phyloP scores from a whole-genome alignment of 1,139 yeast genomes.

The Tardiomyces depauwii region DNA sequence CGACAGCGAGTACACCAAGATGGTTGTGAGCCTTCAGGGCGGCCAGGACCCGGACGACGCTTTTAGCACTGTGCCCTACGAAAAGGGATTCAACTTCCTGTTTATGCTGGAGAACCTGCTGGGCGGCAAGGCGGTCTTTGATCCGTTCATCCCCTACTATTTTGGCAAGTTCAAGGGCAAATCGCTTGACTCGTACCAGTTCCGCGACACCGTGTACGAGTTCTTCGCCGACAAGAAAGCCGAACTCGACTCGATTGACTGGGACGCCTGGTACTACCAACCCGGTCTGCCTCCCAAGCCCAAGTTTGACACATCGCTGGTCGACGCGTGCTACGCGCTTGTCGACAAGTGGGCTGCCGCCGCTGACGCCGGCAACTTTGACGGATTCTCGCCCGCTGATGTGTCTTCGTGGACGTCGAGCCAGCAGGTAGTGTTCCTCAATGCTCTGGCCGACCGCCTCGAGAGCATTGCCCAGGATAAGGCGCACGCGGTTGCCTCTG shows the following conservation, averaged over 20 bases:
- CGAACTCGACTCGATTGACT: constrained; percentile 56
- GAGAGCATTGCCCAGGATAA: constrained; percentile 21
- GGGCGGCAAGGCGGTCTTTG: constrained; percentile 55
- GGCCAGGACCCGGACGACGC: constrained; percentile 78
- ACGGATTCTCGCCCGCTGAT: constrained; percentile 32
- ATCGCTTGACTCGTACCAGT: constrained; percentile 74
- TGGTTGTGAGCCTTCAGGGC: constrained; percentile 58
- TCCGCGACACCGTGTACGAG: constrained; percentile 63
- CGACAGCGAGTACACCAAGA: constrained; percentile 41
- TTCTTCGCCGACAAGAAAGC: constrained; percentile 34
- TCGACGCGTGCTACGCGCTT: constrained; percentile 56
- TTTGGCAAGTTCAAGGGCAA: constrained; percentile 55
- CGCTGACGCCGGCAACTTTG: constrained; percentile 17
- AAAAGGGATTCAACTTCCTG: constrained; percentile 75
- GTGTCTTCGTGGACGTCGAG: constrained; percentile 51
- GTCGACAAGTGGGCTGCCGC: constrained; percentile 53
- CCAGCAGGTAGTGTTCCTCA: constrained; percentile 71
- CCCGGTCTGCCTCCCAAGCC: constrained; percentile 90
- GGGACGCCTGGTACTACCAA: constrained; percentile 71
- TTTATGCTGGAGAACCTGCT: constrained; percentile 57
- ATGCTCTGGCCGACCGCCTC: constrained; percentile 38
- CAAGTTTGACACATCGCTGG: constrained; percentile 64
- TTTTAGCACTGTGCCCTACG: constrained; percentile 81
- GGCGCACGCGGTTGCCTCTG: constrained; percentile 20
- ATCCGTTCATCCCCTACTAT: constrained; percentile 70